Evolutionary conservation across 2,329 filamentous ascomycete species (phyloP), one percentile per base, ranked within the genome.

Genomic region (Neocatenulostroma microsporum): DNA sequence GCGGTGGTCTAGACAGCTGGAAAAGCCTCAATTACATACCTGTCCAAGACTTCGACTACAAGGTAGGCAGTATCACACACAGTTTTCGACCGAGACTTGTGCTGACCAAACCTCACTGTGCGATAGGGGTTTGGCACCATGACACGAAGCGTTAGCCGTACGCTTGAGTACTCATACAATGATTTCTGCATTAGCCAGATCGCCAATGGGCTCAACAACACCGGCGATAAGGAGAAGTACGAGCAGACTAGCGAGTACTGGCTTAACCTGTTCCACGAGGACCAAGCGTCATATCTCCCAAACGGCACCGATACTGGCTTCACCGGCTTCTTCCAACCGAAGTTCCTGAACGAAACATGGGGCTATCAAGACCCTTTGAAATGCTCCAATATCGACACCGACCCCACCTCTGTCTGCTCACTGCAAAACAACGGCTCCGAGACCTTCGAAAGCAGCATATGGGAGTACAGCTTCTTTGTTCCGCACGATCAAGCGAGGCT

Each of bases 1-100:
- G 81, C 23, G 75, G 81, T 5, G 81, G 80, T 0, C 62, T 85
- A 5, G 73, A 78, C 0, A 80, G 84, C 59, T 86, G 81, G 81
- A 59, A 77, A 2, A 46, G 66, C 12, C 67, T 71, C 31, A 78
- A 79, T 2, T 84, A 73, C 55, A 81, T 85, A 45, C 64, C 64
- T 0, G 62, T 58, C 2, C 56, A 64, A 17, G 63, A 58, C 42
- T 67, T 61, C 30, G 63, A 67, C 44, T 62, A 62, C 32, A 53
- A 62, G n/a, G 8, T 24, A 21, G 63, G 64, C 3, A n/a, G n/a
- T n/a, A n/a, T n/a, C n/a, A n/a, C n/a, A n/a, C n/a, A n/a, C n/a
- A n/a, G n/a, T 64, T 56, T 32, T 82, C 5, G 11, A 26, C 23
- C 23, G 35, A 24, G n/a, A 11, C 30, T 9, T 10, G 9, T 11